A percentile compares a stretch with the other conserved stretches of the same genome.
These are phyloP conservation scores for Colletotrichum sansevieriae DNA, from an alignment of 2,329 filamentous ascomycete species.

Conservation along the genomic window DNA sequence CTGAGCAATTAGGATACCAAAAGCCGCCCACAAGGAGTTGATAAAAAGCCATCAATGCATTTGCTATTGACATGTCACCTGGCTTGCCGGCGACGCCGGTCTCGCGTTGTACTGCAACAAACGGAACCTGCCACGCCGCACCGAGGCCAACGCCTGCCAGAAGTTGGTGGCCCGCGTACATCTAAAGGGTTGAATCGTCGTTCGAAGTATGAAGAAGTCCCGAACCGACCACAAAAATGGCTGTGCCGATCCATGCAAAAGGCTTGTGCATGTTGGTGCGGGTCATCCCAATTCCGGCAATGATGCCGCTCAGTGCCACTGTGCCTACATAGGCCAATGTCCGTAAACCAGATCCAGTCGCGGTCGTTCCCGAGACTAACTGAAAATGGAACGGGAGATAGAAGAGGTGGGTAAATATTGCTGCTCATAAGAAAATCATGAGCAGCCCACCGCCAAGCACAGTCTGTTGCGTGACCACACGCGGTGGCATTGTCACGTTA, in stretches of 20 bases:
- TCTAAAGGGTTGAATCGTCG: no score
- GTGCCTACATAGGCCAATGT: constrained; percentile 62
- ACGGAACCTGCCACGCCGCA: background rate
- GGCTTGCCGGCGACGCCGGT: background rate
- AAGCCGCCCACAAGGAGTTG: background rate
- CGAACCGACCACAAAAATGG: no score
- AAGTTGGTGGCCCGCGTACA: no score
- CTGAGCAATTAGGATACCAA: no score
- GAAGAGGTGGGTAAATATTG: constrained; percentile 47
- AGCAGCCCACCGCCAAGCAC: constrained; percentile 54
- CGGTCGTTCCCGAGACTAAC: constrained; percentile 63
- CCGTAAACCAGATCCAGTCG: constrained; percentile 66
- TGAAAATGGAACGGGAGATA: constrained; percentile 64
- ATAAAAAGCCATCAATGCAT: background rate
- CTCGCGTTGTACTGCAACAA: background rate
- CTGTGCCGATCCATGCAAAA: no score
- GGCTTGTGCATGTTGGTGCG: no score
- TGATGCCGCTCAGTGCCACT: constrained; percentile 60
- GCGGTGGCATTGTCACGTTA: constrained; percentile 60
- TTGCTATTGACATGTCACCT: background rate
- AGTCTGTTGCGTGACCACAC: constrained; percentile 60
- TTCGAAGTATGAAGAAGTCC: no score
- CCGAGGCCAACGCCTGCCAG: background rate
- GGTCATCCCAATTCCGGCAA: constrained; percentile 49
- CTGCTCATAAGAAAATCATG: constrained; percentile 51